Conservation (phyloP, 805 yeast genomes). For the Barnettozyma sp. region DNA sequence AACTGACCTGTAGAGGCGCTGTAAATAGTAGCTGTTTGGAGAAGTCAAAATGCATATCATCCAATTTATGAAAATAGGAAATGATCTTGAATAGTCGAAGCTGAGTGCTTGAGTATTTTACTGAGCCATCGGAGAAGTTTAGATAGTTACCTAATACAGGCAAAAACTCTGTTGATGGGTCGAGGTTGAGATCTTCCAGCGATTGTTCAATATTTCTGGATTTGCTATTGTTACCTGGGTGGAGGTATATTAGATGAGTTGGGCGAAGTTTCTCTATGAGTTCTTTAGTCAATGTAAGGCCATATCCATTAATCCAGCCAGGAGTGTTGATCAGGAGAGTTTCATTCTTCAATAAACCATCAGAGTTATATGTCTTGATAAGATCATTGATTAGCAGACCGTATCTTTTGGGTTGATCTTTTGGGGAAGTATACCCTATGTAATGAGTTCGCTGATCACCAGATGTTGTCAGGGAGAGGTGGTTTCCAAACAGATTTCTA, state of each 20-base stretch:
- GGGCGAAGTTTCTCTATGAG: conserved; percentile 40
- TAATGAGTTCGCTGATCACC: conserved; percentile 7
- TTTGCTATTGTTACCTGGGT: conserved; percentile 27
- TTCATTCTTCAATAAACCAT: conserved; percentile 21
- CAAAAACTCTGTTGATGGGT: conserved; percentile 26
- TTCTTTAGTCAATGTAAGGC: conserved; percentile 53
- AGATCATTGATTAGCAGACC: conserved; percentile 36
- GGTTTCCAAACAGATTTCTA: conserved; percentile 32
- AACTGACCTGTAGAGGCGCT: conserved; percentile 37
- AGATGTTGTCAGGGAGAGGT: conserved; percentile 19
- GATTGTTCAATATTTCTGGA: conserved; percentile 4
- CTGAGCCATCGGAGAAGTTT: conserved; percentile 13
- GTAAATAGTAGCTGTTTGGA: conserved; percentile 31
- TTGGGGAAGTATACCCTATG: conserved; percentile 38
- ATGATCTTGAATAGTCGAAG: conserved; percentile 45
- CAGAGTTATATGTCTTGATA: conserved; percentile 28
- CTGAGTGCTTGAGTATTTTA: conserved; percentile 42
- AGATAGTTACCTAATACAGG: conserved; percentile 29
- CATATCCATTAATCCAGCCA: conserved; percentile 90
- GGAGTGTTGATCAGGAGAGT: conserved; percentile 68
- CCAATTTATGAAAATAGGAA: conserved; percentile 44
- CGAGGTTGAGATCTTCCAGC: conserved; percentile 26
- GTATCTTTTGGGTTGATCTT: conserved; percentile 56
- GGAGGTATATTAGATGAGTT: conserved; percentile 49
- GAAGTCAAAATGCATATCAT: conserved; percentile 31